phyloP scores from a whole-genome alignment of 2,329 filamentous ascomycete species.

The Huntiella savannae region DNA sequence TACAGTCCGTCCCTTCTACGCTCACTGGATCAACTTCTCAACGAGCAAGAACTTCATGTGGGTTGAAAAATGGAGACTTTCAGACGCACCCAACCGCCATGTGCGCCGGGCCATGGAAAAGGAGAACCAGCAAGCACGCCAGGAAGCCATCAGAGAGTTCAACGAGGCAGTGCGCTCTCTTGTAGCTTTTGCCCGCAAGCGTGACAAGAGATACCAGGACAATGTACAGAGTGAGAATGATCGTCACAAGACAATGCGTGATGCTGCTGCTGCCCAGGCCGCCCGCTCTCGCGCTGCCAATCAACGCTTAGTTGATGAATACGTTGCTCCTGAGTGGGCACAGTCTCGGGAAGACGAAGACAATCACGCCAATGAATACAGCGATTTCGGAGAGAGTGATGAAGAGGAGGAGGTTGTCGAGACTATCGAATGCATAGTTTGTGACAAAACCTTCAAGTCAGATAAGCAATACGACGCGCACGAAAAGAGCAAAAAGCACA shows the following conservation, averaged over 20 bases:
- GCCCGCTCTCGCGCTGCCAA: slow-evolving; percentile 67
- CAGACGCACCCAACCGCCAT: slow-evolving; percentile 72
- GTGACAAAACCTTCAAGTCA: slow-evolving; percentile 69
- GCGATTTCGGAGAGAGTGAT: slow-evolving; percentile 36
- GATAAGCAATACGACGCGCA: slow-evolving; percentile 82
- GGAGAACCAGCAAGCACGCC: slow-evolving; percentile 70
- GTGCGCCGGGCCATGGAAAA: slow-evolving; percentile 80
- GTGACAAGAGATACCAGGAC: slow-evolving; percentile 67
- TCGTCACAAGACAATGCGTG: slow-evolving; percentile 57
- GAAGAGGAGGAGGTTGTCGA: slow-evolving; percentile 33
- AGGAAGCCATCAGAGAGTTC: slow-evolving; percentile 70
- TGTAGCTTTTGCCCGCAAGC: slow-evolving; percentile 73
- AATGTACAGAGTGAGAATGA: slow-evolving; percentile 64
- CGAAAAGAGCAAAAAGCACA: slow-evolving; percentile 91
- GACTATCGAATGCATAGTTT: slow-evolving; percentile 56
- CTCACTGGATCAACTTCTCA: slow-evolving; percentile 58
- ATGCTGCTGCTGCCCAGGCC: slow-evolving; percentile 67
- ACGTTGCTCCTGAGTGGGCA: slow-evolving; percentile 16
- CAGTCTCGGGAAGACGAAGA: slow-evolving; percentile 28
- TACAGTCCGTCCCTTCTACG: slow-evolving; percentile 65
- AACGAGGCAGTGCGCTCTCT: slow-evolving; percentile 80
- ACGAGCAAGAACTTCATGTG: slow-evolving; percentile 77
- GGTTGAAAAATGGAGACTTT: slow-evolving; percentile 68
- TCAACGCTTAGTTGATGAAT: slow-evolving; percentile 43
- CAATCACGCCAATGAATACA: slow-evolving; percentile 31